Evolutionary conservation across 2,329 filamentous ascomycete genomes (phyloP).

Genomic region (Torrubiellomyces zombiae): DNA sequence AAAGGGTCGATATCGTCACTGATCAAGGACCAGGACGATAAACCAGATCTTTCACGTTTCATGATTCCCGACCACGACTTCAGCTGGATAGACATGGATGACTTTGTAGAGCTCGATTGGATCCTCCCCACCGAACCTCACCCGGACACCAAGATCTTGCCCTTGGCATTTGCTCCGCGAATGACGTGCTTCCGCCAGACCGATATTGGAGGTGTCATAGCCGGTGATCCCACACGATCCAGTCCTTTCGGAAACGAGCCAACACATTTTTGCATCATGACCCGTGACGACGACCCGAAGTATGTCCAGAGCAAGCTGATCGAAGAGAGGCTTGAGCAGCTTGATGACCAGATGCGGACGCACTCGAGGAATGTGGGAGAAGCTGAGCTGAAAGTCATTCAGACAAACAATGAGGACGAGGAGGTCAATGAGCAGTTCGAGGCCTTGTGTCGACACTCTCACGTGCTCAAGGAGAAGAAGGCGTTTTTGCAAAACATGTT

Average conservation of each 20-base stretch:
- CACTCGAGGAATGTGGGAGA: conserved; percentile 61
- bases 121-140: conserved; percentile 79
- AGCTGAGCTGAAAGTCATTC: conserved; percentile 50
- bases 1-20: conserved; percentile 35
- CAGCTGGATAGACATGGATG: conserved; percentile 98
- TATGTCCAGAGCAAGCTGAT: conserved; percentile 78
- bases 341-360: conserved; percentile 60
- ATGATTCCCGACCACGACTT: conserved; percentile 91
- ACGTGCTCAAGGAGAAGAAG: conserved; percentile 40
- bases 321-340: conserved; percentile 58
- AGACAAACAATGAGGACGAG: conserved; percentile 29
- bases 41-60: conserved; percentile 68
- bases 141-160: conserved; percentile 85
- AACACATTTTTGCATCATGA: conserved; percentile 93
- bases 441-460: conserved; percentile 36
- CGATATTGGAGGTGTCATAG: conserved; percentile 67
- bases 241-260: conserved; percentile 88
- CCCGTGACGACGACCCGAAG: conserved; percentile 72
- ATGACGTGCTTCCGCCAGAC: conserved; percentile 97
- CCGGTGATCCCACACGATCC: conserved; percentile 63
- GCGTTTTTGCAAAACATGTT: conserved; percentile 42
- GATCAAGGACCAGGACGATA: conserved; percentile 36
- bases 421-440: conserved; percentile 43
- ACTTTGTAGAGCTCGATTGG: conserved; percentile 97
- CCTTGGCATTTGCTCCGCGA: conserved; percentile 79